Conservation (phyloP, 129 eudicot genomes). For the Ambrosia artemisiifolia region DNA sequence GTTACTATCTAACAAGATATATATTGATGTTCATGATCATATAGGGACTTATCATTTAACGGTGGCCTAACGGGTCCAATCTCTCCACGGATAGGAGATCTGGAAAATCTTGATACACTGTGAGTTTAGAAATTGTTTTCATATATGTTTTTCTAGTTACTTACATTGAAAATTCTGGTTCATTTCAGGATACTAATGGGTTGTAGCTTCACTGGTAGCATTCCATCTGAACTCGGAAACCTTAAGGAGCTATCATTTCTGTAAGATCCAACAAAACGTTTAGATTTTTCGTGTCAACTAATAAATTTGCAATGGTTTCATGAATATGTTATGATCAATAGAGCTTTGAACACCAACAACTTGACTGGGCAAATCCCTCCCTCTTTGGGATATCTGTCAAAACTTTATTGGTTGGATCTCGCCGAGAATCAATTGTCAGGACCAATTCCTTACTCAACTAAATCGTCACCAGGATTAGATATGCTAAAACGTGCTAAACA, state of each 20-base stretch:
- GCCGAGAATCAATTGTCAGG: constrained; percentile 85
- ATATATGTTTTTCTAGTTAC: too few relatives aligned
- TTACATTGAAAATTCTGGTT: neutral
- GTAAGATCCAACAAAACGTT: constrained; percentile 41
- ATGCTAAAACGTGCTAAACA: constrained; percentile 66
- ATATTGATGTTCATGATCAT: constrained; percentile 18
- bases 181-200: constrained; percentile 70
- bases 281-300: neutral
- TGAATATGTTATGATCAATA: constrained; percentile 26
- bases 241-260: constrained; percentile 62
- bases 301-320: neutral
- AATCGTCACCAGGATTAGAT: constrained; percentile 59
- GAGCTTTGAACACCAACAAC: constrained; percentile 90
- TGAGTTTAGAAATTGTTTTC: constrained; percentile 22
- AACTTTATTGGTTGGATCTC: constrained; percentile 88
- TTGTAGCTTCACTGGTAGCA: constrained; percentile 73
- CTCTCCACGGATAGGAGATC: constrained; percentile 73
- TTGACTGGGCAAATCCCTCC: constrained; percentile 79
- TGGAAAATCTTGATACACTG: constrained; percentile 67
- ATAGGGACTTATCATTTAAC: constrained; percentile 87
- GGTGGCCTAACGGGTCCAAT: constrained; percentile 75
- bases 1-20: too few relatives aligned
- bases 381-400: constrained; percentile 64
- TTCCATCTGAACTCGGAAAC: constrained; percentile 78
- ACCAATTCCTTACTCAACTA: constrained; percentile 52